phyloP scores from a whole-genome alignment of 1,139 yeast species.

The Hansenula lynferdii region DNA sequence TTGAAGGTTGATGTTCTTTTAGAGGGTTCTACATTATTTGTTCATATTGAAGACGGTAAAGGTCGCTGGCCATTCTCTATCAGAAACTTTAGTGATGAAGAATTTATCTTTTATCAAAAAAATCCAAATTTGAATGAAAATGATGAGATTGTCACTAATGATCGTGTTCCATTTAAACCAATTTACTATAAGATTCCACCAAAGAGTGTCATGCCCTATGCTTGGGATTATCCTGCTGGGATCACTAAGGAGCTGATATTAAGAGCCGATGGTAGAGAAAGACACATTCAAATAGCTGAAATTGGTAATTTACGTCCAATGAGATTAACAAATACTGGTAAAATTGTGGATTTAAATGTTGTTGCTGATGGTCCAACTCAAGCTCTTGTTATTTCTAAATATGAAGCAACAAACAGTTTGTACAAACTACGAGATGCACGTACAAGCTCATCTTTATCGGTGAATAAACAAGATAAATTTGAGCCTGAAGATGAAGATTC shows the following conservation, averaged over 20 bases:
- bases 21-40: conserved; percentile 77
- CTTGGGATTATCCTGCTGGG: conserved; percentile 97
- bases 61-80: conserved; percentile 91
- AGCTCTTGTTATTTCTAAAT: conserved; percentile 76
- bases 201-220: conserved; percentile 94
- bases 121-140: conserved; percentile 76
- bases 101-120: conserved; percentile 80
- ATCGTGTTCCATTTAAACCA: conserved; percentile 47
- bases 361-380: conserved; percentile 97
- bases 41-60: conserved; percentile 68
- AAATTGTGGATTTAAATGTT: conserved; percentile 80
- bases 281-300: conserved; percentile 83
- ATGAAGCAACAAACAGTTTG: conserved; percentile 72
- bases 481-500: conserved; percentile 68
- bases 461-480: conserved; percentile 44
- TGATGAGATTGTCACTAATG: conserved; percentile 48
- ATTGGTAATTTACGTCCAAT: conserved; percentile 90
- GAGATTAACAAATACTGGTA: conserved; percentile 52
- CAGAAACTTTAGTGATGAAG: conserved; percentile 81
- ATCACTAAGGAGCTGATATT: conserved; percentile 74
- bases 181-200: conserved; percentile 78
- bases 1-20: conserved; percentile 68
- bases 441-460: conserved; percentile 25
- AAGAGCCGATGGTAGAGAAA: conserved; percentile 66
- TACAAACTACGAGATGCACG: conserved; percentile 41